Percentiles rank a stretch among this genome's conserved stretches.
phyloP scores from a whole-genome alignment of 495 filamentous ascomycete genomes.

The Daldinia decipiens region DNA sequence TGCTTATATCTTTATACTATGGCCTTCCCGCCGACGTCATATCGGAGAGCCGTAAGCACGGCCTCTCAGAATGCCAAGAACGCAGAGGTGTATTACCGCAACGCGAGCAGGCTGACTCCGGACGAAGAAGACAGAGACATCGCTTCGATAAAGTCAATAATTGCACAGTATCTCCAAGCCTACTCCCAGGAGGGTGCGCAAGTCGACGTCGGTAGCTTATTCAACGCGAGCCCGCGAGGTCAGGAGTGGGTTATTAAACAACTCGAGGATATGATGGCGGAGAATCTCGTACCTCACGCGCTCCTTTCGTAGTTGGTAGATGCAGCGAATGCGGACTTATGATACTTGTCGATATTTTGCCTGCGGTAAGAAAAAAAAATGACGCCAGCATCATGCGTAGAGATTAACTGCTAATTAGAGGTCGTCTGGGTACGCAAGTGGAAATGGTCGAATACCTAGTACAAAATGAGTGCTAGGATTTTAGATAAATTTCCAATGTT shows the following conservation, averaged over 20 bases:
- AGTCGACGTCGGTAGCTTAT: constrained; percentile 11
- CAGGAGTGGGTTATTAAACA: constrained; percentile 26
- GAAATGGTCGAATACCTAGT: too few relatives aligned
- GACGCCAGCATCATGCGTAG: too few relatives aligned
- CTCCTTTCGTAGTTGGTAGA: constrained; percentile 25
- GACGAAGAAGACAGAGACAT: constrained; percentile 50
- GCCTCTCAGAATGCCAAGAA: constrained; percentile 64
- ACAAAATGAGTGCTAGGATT: too few relatives aligned
- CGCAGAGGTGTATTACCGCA: constrained; percentile 70
- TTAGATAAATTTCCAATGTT: too few relatives aligned
- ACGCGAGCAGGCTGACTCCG: constrained; percentile 61
- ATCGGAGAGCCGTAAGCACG: constrained; percentile 60
- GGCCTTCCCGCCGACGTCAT: constrained; percentile 58
- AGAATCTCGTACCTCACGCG: constrained; percentile 31
- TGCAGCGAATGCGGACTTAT: not conserved
- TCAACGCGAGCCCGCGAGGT: constrained; percentile 19
- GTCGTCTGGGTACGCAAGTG: too few relatives aligned
- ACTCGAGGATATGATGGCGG: constrained; percentile 36
- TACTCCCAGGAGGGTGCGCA: constrained; percentile 17
- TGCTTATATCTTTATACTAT: constrained; percentile 67
- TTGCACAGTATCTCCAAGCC: constrained; percentile 33
- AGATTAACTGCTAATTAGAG: too few relatives aligned
- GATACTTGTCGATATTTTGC: too few relatives aligned
- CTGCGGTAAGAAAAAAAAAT: too few relatives aligned
- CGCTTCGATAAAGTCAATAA: constrained; percentile 36